phyloP scores from a whole-genome alignment of 192 early-diverging fungal genomes.

The Umbelopsis isabellina region DNA sequence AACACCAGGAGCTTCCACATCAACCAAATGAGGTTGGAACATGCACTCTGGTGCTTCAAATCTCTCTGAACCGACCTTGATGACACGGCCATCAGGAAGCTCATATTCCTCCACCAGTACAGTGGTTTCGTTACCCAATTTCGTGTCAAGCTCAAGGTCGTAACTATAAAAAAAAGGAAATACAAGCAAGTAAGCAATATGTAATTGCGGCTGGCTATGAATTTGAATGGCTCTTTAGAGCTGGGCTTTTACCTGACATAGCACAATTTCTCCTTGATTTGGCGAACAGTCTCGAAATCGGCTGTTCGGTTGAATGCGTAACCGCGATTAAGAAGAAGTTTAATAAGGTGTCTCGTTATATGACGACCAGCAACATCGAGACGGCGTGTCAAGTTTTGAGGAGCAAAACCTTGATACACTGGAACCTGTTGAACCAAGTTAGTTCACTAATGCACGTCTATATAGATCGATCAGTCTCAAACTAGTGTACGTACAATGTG shows the following conservation, averaged over 20 bases:
- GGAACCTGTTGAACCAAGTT: constrained; percentile 56
- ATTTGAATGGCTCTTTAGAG: not conserved
- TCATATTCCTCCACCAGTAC: constrained; percentile 96
- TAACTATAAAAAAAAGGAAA: constrained; percentile 63
- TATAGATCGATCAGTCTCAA: not conserved
- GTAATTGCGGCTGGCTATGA: not conserved
- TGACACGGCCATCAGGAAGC: constrained; percentile 97
- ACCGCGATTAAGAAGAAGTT: constrained; percentile 89
- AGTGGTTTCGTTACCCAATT: constrained; percentile 95
- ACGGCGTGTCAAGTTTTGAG: constrained; percentile 86
- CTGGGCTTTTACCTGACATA: constrained; percentile 81
- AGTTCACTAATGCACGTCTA: not conserved
- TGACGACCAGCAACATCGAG: constrained; percentile 96
- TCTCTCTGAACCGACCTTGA: constrained; percentile 97
- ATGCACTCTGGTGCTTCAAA: constrained; percentile 98
- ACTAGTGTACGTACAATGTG: constrained; percentile 73
- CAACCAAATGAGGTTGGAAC: constrained; percentile 97
- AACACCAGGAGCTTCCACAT: constrained; percentile 91
- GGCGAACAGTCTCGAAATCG: constrained; percentile 96
- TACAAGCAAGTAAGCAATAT: constrained; percentile 5
- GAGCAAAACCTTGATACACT: constrained; percentile 94
- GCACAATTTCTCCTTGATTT: constrained; percentile 98
- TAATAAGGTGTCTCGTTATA: constrained; percentile 96
- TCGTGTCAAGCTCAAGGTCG: constrained; percentile 91
- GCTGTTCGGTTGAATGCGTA: constrained; percentile 98